Evolutionary conservation across 2,329 filamentous ascomycete genomes (phyloP).

Genomic region (Ascochyta lentis): DNA sequence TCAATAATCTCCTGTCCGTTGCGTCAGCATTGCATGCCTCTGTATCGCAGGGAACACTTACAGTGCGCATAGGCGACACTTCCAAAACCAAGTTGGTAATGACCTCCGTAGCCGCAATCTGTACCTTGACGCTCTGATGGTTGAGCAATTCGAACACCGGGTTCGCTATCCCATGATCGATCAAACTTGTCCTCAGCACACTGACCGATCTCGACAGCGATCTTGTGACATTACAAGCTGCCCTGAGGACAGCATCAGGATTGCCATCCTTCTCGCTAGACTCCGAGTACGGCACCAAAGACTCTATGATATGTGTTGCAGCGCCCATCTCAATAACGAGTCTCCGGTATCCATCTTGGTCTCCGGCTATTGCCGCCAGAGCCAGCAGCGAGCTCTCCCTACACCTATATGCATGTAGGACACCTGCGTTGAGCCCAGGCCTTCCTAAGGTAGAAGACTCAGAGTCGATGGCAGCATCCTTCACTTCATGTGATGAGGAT

Average conservation of each 20-base stretch:
- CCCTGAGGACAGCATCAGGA: conserved; percentile 77
- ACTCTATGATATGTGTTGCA: conserved; percentile 82
- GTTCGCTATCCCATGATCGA: conserved; percentile 81
- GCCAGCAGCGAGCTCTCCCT: conserved; percentile 79
- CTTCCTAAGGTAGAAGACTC: conserved; percentile 44
- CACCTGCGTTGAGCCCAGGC: conserved; percentile 54
- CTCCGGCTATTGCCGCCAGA: conserved; percentile 79
- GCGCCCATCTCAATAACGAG: conserved; percentile 82
- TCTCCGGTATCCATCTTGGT: conserved; percentile 85
- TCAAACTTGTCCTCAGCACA: conserved; percentile 82
- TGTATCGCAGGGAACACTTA: conserved; percentile 54
- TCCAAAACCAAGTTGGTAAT: conserved; percentile 87
- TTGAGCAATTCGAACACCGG: conserved; percentile 78
- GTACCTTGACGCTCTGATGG: conserved; percentile 77
- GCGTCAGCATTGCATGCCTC: conserved; percentile 15
- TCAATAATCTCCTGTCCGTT: conserved; percentile 67
- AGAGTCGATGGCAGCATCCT: conserved; percentile 37
- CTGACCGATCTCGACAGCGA: conserved; percentile 85
- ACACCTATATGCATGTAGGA: conserved; percentile 74
- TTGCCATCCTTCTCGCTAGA: conserved; percentile 71
- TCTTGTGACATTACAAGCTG: conserved; percentile 81
- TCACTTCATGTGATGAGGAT: conserved; percentile 31
- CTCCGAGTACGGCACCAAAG: conserved; percentile 68
- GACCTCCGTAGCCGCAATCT: conserved; percentile 83
- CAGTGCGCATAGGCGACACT: conserved; percentile 89